phyloP scores from a whole-genome alignment of 2,329 filamentous ascomycete species.

The Aspergillus sclerotialis region DNA sequence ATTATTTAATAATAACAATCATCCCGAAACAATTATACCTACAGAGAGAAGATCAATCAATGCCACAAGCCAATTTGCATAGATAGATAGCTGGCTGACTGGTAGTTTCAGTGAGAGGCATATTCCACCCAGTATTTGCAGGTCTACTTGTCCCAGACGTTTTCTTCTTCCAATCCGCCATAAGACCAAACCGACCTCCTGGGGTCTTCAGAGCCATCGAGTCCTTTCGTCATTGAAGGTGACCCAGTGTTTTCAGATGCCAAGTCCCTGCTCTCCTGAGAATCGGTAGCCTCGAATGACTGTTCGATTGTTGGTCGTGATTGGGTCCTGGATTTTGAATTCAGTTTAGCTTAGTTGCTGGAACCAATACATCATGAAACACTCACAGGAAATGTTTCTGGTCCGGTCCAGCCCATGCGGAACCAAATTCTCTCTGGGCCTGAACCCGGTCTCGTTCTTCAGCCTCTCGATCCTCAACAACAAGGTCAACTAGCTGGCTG shows the following conservation, averaged over 20 bases:
- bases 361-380: not conserved
- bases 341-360: not conserved
- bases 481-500: constrained; percentile 60
- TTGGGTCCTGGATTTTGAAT: constrained; percentile 19
- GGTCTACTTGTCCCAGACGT: constrained; percentile 26
- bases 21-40: no score
- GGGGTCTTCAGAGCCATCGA: constrained; percentile 7
- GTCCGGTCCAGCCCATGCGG: constrained; percentile 50
- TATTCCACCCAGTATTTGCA: not conserved
- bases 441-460: constrained; percentile 57
- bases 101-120: no score
- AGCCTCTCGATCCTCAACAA: constrained; percentile 58
- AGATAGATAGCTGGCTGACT: no score
- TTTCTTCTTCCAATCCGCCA: constrained; percentile 31
- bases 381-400: constrained; percentile 27
- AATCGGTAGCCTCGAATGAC: constrained; percentile 4
- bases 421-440: constrained; percentile 55
- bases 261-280: constrained; percentile 4
- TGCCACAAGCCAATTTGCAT: no score
- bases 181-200: constrained; percentile 17
- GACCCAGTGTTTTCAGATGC: constrained; percentile 1
- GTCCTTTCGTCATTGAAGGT: not conserved
- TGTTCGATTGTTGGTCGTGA: constrained; percentile 24
- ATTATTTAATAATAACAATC: not conserved
- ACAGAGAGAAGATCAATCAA: not conserved